Evolutionary conservation across 225 moss, liverwort and hornwort species (phyloP).

Genomic region (Polytrichum commune): DNA sequence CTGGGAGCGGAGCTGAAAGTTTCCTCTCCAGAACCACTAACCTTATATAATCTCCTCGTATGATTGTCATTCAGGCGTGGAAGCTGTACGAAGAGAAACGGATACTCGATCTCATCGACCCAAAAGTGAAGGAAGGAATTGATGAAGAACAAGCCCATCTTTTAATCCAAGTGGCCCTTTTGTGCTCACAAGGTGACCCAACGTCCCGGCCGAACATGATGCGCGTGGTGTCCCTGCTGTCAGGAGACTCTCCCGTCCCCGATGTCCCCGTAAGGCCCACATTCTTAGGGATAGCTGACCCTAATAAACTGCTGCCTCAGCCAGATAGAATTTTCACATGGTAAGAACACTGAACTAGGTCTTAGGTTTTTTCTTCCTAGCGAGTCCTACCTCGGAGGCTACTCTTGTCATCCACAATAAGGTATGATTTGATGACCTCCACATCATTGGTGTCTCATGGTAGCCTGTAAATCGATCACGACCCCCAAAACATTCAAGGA

Average conservation of each 20-base stretch:
- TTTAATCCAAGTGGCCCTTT: conserved; percentile 43
- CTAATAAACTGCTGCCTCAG: conserved; percentile 14
- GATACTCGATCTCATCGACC: conserved; percentile 33
- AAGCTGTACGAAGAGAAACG: conserved; percentile 26
- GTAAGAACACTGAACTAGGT: neutral
- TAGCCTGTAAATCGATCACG: too few species aligned
- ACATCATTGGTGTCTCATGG: too few species aligned
- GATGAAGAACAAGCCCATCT: conserved; percentile 30
- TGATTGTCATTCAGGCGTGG: conserved; percentile 41
- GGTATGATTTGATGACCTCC: too few species aligned
- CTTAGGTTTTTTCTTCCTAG: too few species aligned
- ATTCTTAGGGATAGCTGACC: conserved; percentile 31
- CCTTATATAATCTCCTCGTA: too few species aligned
- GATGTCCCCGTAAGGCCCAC: conserved; percentile 27
- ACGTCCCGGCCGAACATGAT: conserved; percentile 34
- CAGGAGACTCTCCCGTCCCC: conserved; percentile 31
- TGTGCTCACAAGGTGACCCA: conserved; percentile 49
- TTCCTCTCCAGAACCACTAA: too few species aligned
- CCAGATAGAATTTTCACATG: conserved; percentile 17
- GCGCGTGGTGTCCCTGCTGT: conserved; percentile 39
- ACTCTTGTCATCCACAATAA: too few species aligned
- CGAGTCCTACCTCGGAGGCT: too few species aligned
- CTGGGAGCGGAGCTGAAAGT: too few species aligned
- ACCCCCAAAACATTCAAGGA: too few species aligned
- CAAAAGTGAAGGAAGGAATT: conserved; percentile 27